Percentiles rank a stretch among this genome's conserved stretches.
Conservation (phyloP, 2,329 filamentous ascomycete species). For the Monilinia fructicola region DNA sequence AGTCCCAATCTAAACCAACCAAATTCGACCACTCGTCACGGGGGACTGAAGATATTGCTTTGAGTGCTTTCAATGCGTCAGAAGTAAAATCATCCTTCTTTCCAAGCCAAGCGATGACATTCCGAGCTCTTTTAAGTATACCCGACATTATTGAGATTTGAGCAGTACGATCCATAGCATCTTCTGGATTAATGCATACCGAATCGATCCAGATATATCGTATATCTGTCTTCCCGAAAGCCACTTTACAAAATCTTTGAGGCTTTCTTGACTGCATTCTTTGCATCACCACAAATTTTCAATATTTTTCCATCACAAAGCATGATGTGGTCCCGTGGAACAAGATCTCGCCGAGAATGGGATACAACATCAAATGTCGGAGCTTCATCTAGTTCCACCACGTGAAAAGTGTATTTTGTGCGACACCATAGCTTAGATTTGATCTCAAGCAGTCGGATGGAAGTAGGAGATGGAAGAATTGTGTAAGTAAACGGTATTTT, state of each 20-base stretch:
- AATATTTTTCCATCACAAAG: background rate
- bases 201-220: conserved; percentile 26
- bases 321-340: conserved; percentile 15
- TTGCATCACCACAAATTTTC: conserved; percentile 4
- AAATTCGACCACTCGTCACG: conserved; percentile 13
- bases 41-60: conserved; percentile 5
- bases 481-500: conserved; percentile 9
- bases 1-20: conserved; percentile 5
- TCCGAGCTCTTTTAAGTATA: conserved; percentile 25
- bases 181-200: conserved; percentile 26
- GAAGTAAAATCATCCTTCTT: conserved; percentile 18
- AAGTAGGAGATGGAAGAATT: conserved; percentile 10
- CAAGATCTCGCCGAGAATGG: conserved; percentile 11
- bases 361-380: conserved; percentile 15
- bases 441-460: conserved; percentile 17
- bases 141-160: conserved; percentile 26
- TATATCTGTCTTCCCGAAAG: background rate
- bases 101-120: conserved; percentile 27
- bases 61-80: conserved; percentile 14
- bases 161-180: conserved; percentile 23
- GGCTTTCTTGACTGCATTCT: background rate
- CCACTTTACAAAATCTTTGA: background rate
- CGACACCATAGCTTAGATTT: conserved; percentile 9
- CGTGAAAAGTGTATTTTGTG: conserved; percentile 11
- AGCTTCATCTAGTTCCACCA: conserved; percentile 8